These are phyloP conservation scores for Geotrichum candidum DNA, from an alignment of 1,139 yeast genomes.

Conservation along the genomic window DNA sequence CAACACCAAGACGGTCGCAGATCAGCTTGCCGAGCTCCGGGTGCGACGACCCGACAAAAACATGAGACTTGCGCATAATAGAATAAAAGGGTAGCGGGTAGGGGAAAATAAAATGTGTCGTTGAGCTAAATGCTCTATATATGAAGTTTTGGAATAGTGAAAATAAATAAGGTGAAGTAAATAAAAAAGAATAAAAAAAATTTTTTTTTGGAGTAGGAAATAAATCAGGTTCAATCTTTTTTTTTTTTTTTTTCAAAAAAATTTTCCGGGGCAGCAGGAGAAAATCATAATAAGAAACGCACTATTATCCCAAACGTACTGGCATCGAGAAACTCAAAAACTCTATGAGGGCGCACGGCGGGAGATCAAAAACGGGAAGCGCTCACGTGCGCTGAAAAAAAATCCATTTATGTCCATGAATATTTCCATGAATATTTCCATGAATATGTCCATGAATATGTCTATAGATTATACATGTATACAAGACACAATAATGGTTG, in stretches of 20 bases:
- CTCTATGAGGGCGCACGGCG: background rate
- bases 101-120: background rate
- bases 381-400: background rate
- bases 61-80: constrained; percentile 89
- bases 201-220: background rate
- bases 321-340: too few relatives aligned
- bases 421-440: too few relatives aligned
- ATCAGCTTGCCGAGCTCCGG: constrained; percentile 88
- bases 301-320: background rate
- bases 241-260: background rate
- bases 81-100: background rate
- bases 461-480: too few relatives aligned
- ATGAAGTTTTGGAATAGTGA: background rate
- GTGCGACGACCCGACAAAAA: constrained; percentile 93
- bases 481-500: background rate
- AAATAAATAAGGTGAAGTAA: background rate
- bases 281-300: background rate
- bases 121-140: background rate
- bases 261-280: background rate
- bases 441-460: background rate
- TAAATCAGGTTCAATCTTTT: background rate
- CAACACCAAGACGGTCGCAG: constrained; percentile 85
- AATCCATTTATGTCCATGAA: background rate
- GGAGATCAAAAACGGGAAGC: background rate
- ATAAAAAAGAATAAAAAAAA: background rate